Evolutionary conservation across 2,329 filamentous ascomycete genomes (phyloP).

Genomic region (Colletotrichum theobromicola): DNA sequence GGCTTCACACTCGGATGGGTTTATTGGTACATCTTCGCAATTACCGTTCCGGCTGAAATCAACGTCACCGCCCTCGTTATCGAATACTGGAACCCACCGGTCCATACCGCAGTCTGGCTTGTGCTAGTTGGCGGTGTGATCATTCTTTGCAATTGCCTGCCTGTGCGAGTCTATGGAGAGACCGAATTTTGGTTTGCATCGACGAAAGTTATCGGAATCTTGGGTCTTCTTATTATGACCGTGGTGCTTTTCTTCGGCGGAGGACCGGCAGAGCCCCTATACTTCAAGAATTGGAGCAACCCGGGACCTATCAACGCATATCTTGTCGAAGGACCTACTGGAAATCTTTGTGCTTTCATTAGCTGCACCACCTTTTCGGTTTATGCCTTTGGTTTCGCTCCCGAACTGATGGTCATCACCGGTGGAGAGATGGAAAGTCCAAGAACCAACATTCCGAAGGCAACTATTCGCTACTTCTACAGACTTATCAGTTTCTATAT

Average conservation of each 20-base stretch:
- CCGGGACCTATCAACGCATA: not conserved
- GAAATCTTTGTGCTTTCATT: conserved; percentile 18
- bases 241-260: conserved; percentile 39
- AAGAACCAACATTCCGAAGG: conserved; percentile 39
- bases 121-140: conserved; percentile 20
- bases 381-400: conserved; percentile 25
- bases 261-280: conserved; percentile 21
- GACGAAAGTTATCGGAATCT: conserved; percentile 57
- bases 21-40: conserved; percentile 59
- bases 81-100: conserved; percentile 23
- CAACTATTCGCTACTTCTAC: conserved; percentile 26
- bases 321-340: conserved; percentile 20
- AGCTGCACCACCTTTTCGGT: conserved; percentile 23
- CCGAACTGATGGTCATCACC: conserved; percentile 23
- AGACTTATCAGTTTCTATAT: conserved; percentile 45
- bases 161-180: conserved; percentile 49
- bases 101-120: conserved; percentile 22
- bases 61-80: conserved; percentile 24
- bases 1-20: conserved; percentile 63
- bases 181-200: conserved; percentile 62
- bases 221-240: conserved; percentile 67
- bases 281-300: conserved; percentile 16
- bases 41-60: conserved; percentile 42
- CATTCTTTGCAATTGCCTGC: conserved; percentile 11
- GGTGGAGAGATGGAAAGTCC: conserved; percentile 43